Base-by-base conservation (phyloP, 1,139 yeast genomes). In the Candida sp. region DNA sequence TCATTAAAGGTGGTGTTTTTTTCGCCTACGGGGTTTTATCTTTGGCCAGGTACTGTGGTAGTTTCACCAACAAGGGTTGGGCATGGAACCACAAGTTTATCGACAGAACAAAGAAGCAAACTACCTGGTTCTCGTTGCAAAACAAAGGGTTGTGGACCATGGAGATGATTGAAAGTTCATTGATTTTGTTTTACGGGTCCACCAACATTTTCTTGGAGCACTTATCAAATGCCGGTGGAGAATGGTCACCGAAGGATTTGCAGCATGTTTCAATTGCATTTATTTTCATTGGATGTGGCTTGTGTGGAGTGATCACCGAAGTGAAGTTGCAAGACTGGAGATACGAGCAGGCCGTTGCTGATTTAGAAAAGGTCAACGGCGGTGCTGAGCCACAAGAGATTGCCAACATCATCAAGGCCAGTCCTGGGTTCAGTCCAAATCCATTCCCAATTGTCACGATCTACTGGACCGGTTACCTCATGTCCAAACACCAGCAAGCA, bases 231-330 rank as follows among this genome's bases (percentile, higher is more conserved):
- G 88, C 96, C 5, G 93, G 88, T 48, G 96, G 94, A 35, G 83
- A 70, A 47, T 94, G 98, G 97, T 77, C 90, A 8, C 89, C 96
- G 40, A 93, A 93, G 69, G 99, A 94, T 67, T 80, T 94, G 57
- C 98, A 94, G 70, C 99, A 94, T 67, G 96, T 78, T 8, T 90
- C 97, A 12, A 93, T 94, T 68, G 99, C 99, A 1, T 94, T 94
- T 67, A 88, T 94, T 83, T 94, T 80, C 67, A 79, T 94, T 61
- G 98, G 99, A 8, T 86, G 94, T 49, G 99, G 99, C 5, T 73
- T 92, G 41, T 89, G 97, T 71, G 99, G 99, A 3, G 80, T 94
- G 30, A 73, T 93, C 42, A 77, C 91, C 7, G 99, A 94, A 67
- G 65, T 80, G 22, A 80, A 80, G 54, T 69, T 86, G 50, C 70